Evolutionary conservation across 768 basidiomycete species (phyloP).

Genomic region (Mycena vitilis): DNA sequence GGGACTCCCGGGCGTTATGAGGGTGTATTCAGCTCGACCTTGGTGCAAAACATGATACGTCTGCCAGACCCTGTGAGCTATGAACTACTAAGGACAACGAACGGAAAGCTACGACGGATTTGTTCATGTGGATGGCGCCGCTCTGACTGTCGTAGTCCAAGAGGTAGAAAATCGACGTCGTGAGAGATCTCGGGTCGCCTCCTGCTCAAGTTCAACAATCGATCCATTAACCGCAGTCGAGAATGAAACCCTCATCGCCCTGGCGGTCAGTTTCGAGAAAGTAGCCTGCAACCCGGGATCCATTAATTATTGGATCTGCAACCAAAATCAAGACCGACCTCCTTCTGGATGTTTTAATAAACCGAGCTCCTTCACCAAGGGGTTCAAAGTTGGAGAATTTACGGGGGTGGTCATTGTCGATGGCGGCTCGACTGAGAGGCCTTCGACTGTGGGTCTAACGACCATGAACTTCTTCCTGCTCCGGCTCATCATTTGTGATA

Average conservation of each 20-base stretch:
- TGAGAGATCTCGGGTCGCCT: slow-evolving; percentile 12
- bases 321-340: not conserved
- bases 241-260: slow-evolving; percentile 1
- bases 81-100: not conserved
- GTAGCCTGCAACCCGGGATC: not conserved
- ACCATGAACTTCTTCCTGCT: not conserved
- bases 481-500: no score
- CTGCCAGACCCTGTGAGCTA: slow-evolving; percentile 38
- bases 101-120: slow-evolving; percentile 51
- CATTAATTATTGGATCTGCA: no score
- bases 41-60: slow-evolving; percentile 65
- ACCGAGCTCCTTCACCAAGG: slow-evolving; percentile 21
- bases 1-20: slow-evolving; percentile 48
- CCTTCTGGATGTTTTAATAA: slow-evolving; percentile 25
- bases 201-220: not conserved
- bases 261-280: slow-evolving; percentile 21
- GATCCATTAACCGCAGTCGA: not conserved
- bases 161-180: slow-evolving; percentile 50
- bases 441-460: no score
- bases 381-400: slow-evolving; percentile 19
- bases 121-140: slow-evolving; percentile 61
- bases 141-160: slow-evolving; percentile 53
- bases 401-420: slow-evolving; percentile 12
- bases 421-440: no score
- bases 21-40: slow-evolving; percentile 62